These are phyloP conservation scores for Acanthamoeba culbertsoni DNA, from an alignment of 208 protist genomes.

Conservation along the genomic window DNA sequence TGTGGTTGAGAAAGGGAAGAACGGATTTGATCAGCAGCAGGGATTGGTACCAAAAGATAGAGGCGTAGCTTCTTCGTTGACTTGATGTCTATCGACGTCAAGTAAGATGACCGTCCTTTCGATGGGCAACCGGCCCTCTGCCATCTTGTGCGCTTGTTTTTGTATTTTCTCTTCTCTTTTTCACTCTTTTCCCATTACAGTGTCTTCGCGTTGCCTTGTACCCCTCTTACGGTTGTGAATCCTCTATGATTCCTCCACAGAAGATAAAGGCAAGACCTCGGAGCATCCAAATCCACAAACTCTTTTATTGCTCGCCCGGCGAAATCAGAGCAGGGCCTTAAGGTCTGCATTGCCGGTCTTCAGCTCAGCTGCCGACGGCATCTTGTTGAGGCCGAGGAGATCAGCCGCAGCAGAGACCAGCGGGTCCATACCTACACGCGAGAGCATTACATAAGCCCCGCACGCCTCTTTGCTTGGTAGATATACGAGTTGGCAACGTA, in stretches of 20 bases:
- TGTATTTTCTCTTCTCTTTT: too few relatives aligned
- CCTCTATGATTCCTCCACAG: too few relatives aligned
- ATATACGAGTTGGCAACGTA: background rate
- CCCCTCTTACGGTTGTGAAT: too few relatives aligned
- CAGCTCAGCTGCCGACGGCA: conserved; percentile 15
- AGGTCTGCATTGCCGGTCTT: background rate
- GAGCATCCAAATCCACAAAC: too few relatives aligned
- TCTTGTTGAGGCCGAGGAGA: conserved; percentile 1
- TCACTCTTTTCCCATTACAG: too few relatives aligned
- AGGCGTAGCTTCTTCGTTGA: background rate
- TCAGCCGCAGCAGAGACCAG: background rate
- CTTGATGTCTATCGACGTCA: background rate
- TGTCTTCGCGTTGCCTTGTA: too few relatives aligned
- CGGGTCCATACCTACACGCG: conserved; percentile 40
- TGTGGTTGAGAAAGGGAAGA: background rate
- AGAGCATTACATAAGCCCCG: background rate
- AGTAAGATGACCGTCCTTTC: conserved; percentile 13
- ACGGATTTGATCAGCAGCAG: background rate
- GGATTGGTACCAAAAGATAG: background rate
- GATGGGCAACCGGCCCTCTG: background rate
- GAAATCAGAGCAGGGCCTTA: conserved; percentile 29
- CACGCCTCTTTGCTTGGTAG: background rate
- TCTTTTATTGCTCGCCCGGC: too few relatives aligned
- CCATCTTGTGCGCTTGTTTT: too few relatives aligned
- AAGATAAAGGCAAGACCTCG: too few relatives aligned